Evolutionary conservation across 129 eudicot species (phyloP).

Genomic region (Smallanthus sonchifolius): DNA sequence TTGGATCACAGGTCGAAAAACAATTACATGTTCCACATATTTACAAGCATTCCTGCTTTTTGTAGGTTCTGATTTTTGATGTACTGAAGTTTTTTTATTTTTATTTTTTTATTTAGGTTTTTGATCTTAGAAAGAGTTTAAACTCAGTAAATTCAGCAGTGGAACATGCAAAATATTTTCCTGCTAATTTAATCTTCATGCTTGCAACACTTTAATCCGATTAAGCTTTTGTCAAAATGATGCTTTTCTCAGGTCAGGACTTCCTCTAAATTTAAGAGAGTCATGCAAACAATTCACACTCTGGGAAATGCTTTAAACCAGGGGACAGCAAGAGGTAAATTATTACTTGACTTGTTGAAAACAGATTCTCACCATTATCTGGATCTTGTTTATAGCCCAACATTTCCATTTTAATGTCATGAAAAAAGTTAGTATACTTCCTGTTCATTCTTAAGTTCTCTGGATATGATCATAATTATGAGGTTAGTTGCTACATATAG

Average conservation of each 20-base stretch:
- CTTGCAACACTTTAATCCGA: neutral
- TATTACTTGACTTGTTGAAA: neutral
- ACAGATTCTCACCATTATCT: neutral
- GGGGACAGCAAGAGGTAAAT: slow-evolving; percentile 91
- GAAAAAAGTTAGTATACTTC: neutral
- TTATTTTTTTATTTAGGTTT: slow-evolving; percentile 46
- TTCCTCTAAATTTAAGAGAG: slow-evolving; percentile 77
- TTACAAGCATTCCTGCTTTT: slow-evolving; percentile 10
- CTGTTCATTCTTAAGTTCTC: neutral
- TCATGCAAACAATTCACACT: slow-evolving; percentile 84
- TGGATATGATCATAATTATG: neutral
- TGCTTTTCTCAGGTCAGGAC: slow-evolving; percentile 59
- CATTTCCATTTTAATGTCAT: neutral
- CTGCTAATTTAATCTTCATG: neutral
- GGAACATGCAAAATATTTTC: slow-evolving; percentile 62
- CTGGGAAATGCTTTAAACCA: slow-evolving; percentile 94
- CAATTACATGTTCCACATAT: neutral
- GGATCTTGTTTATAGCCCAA: slow-evolving; percentile 1
- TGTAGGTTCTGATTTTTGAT: slow-evolving; percentile 9
- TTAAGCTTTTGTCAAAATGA: neutral
- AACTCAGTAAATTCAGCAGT: slow-evolving; percentile 66
- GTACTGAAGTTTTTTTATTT: neutral
- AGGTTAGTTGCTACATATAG: neutral
- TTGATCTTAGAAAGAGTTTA: slow-evolving; percentile 70
- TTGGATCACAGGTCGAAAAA: slow-evolving; percentile 59